Evolutionary conservation across 192 early-diverging fungal genomes (phyloP), one percentile per base, ranked within the genome.

Genomic region (Mortierella antarctica): DNA sequence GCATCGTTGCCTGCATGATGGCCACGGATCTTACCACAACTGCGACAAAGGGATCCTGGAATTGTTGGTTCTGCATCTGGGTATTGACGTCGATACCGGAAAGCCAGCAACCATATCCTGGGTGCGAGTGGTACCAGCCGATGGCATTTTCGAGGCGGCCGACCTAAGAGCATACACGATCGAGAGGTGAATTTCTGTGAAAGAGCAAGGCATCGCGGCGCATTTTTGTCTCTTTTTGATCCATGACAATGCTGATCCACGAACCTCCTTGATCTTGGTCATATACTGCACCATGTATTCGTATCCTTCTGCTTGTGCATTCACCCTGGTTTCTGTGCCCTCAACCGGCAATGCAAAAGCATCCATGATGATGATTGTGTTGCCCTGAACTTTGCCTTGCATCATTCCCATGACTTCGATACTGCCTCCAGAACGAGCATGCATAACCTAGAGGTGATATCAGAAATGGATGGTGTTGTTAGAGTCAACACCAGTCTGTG

Each of bases 21-120:
- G 4, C 7, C 10, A 44, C 4, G 10, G 0, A 15, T 72, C 90
- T 67, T 88, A 95, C 92, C 51, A 99, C 98, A 6, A 99, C 92
- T 5, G 98, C 98, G 49, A 96, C 87, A 61, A 90, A 99, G 11
- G 98, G 98, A 62, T 99, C 98, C 70, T 95, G 93, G 82, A 89
- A 97, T 82, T 93, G 86, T 75, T 99, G 98, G 83, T 98, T 98
- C 44, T 95, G 83, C 91, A 92, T 95, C 76, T 99, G 98, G 17
- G 98, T 99, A 51, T 88, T 88, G 5, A 98, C 97, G 74, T 99
- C 98, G 80, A 99, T 99, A 14, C 98, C 98, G 7, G 97, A 98
- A 57, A 99, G 87, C 98, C 98, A 99, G 87, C 98, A 99, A 8
- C 98, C 97, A 74, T 99, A 99, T n/a, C 98, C 98, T 15, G 98